Percentiles rank a stretch among this genome's conserved stretches.
Conservation (phyloP, 2,329 filamentous ascomycete species). For the Pseudogymnoascus sp. region DNA sequence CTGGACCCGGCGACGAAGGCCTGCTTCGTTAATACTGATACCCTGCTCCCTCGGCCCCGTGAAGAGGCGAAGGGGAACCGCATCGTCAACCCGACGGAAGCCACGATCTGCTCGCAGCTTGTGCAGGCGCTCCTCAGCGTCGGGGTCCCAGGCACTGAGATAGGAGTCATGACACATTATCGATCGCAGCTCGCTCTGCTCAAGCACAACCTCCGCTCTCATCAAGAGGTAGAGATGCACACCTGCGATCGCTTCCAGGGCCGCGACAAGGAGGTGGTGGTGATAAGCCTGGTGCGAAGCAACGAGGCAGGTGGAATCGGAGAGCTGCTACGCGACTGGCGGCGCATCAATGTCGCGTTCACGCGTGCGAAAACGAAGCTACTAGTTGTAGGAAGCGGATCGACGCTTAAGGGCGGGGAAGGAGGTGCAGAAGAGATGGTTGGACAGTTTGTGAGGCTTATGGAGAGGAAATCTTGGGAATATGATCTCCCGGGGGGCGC, state of each 20-base stretch:
- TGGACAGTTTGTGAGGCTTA: slow-evolving; percentile 63
- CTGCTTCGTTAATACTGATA: slow-evolving; percentile 83
- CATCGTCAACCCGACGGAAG: slow-evolving; percentile 82
- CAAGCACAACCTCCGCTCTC: slow-evolving; percentile 57
- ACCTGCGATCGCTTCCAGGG: slow-evolving; percentile 97
- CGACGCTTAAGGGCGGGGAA: slow-evolving; percentile 57
- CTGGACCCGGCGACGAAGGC: slow-evolving; percentile 65
- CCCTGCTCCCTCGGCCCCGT: slow-evolving; percentile 50
- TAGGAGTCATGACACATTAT: slow-evolving; percentile 96
- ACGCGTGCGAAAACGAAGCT: slow-evolving; percentile 89
- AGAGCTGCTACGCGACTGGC: slow-evolving; percentile 83
- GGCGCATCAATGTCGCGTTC: slow-evolving; percentile 90
- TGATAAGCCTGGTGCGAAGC: slow-evolving; percentile 78
- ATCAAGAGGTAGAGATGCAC: slow-evolving; percentile 75
- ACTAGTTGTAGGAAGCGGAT: slow-evolving; percentile 73
- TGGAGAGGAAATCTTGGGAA: slow-evolving; percentile 72
- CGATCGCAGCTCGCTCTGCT: slow-evolving; percentile 82
- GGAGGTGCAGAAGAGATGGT: slow-evolving; percentile 66
- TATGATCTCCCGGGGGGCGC: slow-evolving; percentile 61
- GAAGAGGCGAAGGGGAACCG: slow-evolving; percentile 75
- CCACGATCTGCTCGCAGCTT: slow-evolving; percentile 66
- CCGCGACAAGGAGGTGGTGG: slow-evolving; percentile 85
- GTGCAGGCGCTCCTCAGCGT: slow-evolving; percentile 68
- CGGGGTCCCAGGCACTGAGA: slow-evolving; percentile 65
- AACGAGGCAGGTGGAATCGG: slow-evolving; percentile 80